These are phyloP conservation scores for Fusarium brachygibbosum DNA, from an alignment of 2,329 filamentous ascomycete genomes.

Conservation along the genomic window DNA sequence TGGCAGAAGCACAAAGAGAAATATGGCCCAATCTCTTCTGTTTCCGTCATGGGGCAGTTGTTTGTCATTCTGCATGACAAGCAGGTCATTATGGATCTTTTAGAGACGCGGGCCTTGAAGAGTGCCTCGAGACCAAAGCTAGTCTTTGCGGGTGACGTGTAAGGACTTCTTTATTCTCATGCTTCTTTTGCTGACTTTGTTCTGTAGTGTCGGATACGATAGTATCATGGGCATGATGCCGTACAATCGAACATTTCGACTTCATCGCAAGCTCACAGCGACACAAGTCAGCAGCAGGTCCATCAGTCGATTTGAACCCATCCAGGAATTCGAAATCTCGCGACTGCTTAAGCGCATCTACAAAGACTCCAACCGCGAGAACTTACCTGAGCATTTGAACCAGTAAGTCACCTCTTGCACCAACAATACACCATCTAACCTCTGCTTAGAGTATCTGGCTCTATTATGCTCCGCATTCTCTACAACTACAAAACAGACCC, in stretches of 20 bases:
- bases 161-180: rapidly evolving
- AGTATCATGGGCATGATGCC: constrained; percentile 30
- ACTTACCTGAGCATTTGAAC: constrained; percentile 7
- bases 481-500: constrained; percentile 22
- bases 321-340: constrained; percentile 10
- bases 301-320: constrained; percentile 5
- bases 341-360: background rate
- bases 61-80: constrained; percentile 58
- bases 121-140: constrained; percentile 19
- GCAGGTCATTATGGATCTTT: constrained; percentile 48
- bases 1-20: constrained; percentile 56
- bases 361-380: background rate
- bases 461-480: constrained; percentile 25
- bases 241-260: constrained; percentile 8
- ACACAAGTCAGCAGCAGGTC: constrained; percentile 28
- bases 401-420: background rate
- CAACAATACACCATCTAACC: background rate
- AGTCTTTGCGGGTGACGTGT: constrained; percentile 22
- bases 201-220: constrained; percentile 10
- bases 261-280: constrained; percentile 27
- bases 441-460: background rate
- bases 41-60: constrained; percentile 56
- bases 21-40: constrained; percentile 55
- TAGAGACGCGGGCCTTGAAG: background rate
- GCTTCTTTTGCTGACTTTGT: background rate